A percentile compares a stretch with the other conserved stretches of the same genome.
Evolutionary conservation across 192 early-diverging fungal genomes (phyloP).

Genomic region (Coemansia sp.): DNA sequence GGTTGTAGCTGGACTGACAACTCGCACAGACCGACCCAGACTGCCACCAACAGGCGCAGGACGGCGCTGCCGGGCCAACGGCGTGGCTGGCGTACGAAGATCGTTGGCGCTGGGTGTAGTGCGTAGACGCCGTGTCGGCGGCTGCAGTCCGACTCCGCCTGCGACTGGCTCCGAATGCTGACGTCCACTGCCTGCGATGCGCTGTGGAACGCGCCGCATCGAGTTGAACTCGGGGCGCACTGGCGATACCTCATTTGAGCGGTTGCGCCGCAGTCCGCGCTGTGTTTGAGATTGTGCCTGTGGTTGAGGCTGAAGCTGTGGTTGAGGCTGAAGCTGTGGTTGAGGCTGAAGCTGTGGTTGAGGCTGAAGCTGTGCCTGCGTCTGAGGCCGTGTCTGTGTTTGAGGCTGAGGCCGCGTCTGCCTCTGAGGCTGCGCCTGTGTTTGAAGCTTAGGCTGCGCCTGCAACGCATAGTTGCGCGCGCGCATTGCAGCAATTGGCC

Average conservation of each 20-base stretch:
- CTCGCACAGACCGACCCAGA: not conserved
- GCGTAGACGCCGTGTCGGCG: slow-evolving; percentile 5
- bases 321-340: too few species aligned
- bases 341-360: not conserved
- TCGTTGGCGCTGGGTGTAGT: slow-evolving; percentile 4
- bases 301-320: not conserved
- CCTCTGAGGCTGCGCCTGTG: too few species aligned
- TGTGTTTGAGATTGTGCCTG: not conserved
- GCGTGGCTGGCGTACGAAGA: not conserved
- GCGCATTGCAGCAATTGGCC: slow-evolving; percentile 22
- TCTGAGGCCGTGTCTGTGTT: too few species aligned
- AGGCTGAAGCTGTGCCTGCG: too few species aligned
- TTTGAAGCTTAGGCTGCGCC: not conserved
- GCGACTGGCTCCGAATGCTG: slow-evolving; percentile 34
- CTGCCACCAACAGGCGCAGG: not conserved
- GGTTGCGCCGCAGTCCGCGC: slow-evolving; percentile 21
- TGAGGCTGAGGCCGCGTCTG: too few species aligned
- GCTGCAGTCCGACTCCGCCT: not conserved
- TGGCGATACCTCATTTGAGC: slow-evolving; percentile 18
- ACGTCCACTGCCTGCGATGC: slow-evolving; percentile 12
- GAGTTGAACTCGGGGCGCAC: slow-evolving; percentile 2
- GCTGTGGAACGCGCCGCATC: slow-evolving; percentile 10
- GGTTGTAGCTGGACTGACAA: not conserved
- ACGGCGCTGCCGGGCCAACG: not conserved
- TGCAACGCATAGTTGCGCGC: slow-evolving; percentile 26